Percentiles rank a stretch among this genome's conserved stretches.
Conservation (phyloP, 768 basidiomycete genomes). For the Tephrocybe sp. region DNA sequence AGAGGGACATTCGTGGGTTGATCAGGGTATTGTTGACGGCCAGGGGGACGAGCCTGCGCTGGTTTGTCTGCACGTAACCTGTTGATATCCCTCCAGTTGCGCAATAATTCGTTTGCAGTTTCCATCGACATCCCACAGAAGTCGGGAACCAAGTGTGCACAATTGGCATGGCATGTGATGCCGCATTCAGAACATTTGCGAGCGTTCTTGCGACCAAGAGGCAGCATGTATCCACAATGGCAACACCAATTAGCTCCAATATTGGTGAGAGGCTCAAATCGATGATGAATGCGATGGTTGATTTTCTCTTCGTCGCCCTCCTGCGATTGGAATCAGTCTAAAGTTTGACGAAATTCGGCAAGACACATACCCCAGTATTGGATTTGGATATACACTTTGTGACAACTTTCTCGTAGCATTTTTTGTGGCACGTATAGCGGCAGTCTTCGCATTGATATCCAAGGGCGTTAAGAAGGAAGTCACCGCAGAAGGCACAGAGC, state of each 20-base stretch:
- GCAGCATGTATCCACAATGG: slow-evolving; percentile 98
- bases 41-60: slow-evolving; percentile 32
- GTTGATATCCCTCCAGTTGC: slow-evolving; percentile 91
- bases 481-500: slow-evolving; percentile 96
- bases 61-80: slow-evolving; percentile 54
- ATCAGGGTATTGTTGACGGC: slow-evolving; percentile 28
- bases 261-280: slow-evolving; percentile 95
- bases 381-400: slow-evolving; percentile 99
- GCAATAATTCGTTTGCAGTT: slow-evolving; percentile 89
- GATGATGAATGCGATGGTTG: slow-evolving; percentile 98
- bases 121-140: slow-evolving; percentile 99
- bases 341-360: not conserved
- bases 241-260: slow-evolving; percentile 99
- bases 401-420: slow-evolving; percentile 97
- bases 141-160: slow-evolving; percentile 97
- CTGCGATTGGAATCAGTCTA: slow-evolving; percentile 35
- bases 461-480: slow-evolving; percentile 93
- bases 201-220: slow-evolving; percentile 94
- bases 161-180: slow-evolving; percentile 95
- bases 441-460: slow-evolving; percentile 99
- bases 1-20: slow-evolving; percentile 32
- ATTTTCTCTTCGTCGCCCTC: slow-evolving; percentile 98
- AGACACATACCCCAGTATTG: slow-evolving; percentile 75
- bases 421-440: slow-evolving; percentile 98
- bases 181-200: slow-evolving; percentile 94